Conservation (phyloP, 2,329 filamentous ascomycete genomes). For the Xenosphaeropsis pyriputrescens region DNA sequence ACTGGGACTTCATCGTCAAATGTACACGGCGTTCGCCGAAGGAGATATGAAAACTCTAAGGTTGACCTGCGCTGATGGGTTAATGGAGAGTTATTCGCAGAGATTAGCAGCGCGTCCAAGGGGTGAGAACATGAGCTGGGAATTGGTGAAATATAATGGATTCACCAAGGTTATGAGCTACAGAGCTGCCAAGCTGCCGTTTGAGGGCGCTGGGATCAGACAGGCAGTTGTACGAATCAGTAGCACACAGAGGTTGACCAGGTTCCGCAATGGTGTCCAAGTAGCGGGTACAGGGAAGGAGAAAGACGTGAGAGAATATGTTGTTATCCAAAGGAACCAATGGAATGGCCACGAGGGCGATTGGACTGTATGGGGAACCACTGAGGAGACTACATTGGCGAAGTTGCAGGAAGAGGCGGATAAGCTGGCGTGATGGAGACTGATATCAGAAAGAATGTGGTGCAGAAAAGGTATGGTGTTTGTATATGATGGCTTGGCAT, state of each 20-base stretch:
- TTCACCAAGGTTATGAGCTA: slow-evolving; percentile 27
- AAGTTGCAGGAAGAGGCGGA: slow-evolving; percentile 5
- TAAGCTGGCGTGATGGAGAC: too few relatives aligned
- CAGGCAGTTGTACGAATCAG: slow-evolving; percentile 46
- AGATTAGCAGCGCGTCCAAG: slow-evolving; percentile 36
- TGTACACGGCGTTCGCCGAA: slow-evolving; percentile 45
- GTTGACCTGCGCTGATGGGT: slow-evolving; percentile 35
- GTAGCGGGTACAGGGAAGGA: slow-evolving; percentile 32
- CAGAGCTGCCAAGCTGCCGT: slow-evolving; percentile 31
- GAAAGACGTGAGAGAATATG: slow-evolving; percentile 44
- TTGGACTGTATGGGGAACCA: slow-evolving; percentile 54
- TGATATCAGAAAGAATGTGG: too few relatives aligned
- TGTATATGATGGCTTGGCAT: slow-evolving; percentile 1
- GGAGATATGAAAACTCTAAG: slow-evolving; percentile 37
- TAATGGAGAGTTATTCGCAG: slow-evolving; percentile 33
- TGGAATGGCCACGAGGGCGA: slow-evolving; percentile 24
- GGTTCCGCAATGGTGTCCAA: slow-evolving; percentile 22
- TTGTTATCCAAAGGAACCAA: slow-evolving; percentile 42
- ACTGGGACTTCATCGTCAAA: slow-evolving; percentile 40
- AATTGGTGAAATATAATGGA: slow-evolving; percentile 34
- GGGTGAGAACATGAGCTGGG: slow-evolving; percentile 30
- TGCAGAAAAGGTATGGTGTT: background rate
- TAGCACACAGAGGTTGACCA: slow-evolving; percentile 37
- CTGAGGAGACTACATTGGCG: slow-evolving; percentile 30
- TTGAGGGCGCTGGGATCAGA: slow-evolving; percentile 28